Conservation (phyloP, 331 rosid genomes). For the Quercus tomentella region DNA sequence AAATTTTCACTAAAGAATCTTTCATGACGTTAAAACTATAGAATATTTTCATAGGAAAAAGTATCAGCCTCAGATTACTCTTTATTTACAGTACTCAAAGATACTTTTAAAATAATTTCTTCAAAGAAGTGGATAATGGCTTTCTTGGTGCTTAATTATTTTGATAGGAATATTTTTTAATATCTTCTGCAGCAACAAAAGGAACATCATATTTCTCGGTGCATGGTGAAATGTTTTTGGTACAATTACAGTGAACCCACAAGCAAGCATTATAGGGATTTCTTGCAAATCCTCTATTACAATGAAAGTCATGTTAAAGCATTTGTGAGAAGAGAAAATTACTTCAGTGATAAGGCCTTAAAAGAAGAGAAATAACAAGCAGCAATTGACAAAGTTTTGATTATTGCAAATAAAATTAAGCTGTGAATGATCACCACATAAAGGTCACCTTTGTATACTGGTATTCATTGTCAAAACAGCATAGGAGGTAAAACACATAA, state of each 20-base stretch:
- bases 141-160: not conserved
- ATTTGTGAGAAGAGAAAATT: not conserved
- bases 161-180: not conserved
- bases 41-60: not conserved
- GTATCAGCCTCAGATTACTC: not conserved
- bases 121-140: not conserved
- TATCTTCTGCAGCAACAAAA: not conserved
- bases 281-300: not conserved
- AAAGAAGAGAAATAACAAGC: not conserved
- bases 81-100: not conserved
- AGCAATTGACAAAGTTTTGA: not conserved
- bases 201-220: not conserved
- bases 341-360: not conserved
- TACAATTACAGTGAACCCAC: not conserved
- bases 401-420: not conserved
- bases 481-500: not conserved
- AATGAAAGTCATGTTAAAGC: not conserved
- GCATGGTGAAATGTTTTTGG: not conserved
- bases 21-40: not conserved
- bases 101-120: not conserved
- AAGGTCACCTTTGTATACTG: not conserved
- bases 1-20: not conserved
- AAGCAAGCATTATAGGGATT: not conserved
- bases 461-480: not conserved
- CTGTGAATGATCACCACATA: not conserved